These are phyloP conservation scores for Achlya hypogyna DNA, from an alignment of 352 stramenopile species.

Conservation along the genomic window DNA sequence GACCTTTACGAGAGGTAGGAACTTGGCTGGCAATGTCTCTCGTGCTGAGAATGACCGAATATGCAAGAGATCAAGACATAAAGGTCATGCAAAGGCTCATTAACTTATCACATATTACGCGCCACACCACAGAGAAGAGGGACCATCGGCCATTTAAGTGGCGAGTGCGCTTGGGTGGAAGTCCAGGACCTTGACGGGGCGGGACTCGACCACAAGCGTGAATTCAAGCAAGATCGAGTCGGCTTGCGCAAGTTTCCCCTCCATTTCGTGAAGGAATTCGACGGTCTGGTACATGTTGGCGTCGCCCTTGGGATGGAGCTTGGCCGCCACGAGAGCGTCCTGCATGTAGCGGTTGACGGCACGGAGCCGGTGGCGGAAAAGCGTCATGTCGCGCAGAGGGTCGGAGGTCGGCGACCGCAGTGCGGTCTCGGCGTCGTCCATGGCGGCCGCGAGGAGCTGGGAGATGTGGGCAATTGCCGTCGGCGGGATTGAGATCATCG, in stretches of 20 bases:
- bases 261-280: conserved; percentile 1
- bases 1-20: too few relatives aligned
- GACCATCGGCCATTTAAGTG: background rate
- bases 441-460: background rate
- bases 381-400: background rate
- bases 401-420: background rate
- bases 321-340: background rate
- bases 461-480: background rate
- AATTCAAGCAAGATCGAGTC: background rate
- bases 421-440: background rate
- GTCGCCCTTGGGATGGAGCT: background rate
- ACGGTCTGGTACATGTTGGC: background rate
- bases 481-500: conserved; percentile 1
- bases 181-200: background rate
- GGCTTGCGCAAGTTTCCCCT: background rate
- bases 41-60: too few relatives aligned
- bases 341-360: background rate
- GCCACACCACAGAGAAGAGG: too few relatives aligned
- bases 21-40: too few relatives aligned
- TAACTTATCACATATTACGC: too few relatives aligned
- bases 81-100: too few relatives aligned
- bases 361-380: background rate
- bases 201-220: background rate
- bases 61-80: too few relatives aligned
- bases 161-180: background rate